Percentiles rank a stretch among this genome's conserved stretches.
Conservation (phyloP, 139 green algal species). For the Pleodorina starrii region DNA sequence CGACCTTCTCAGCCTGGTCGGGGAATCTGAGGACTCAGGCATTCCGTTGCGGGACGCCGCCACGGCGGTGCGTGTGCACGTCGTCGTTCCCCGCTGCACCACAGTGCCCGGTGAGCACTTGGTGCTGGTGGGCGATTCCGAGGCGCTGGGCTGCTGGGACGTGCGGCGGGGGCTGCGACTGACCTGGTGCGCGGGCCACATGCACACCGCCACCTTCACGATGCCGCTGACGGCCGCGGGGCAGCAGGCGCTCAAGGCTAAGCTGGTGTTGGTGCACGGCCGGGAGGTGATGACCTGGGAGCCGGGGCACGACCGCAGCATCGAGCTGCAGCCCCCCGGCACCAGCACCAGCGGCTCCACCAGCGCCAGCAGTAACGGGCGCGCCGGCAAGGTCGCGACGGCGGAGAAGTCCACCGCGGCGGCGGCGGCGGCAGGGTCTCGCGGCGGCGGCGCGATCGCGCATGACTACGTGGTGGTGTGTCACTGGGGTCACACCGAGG, state of each 20-base stretch:
- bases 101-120: constrained; percentile 34
- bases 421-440: no score
- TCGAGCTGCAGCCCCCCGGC: constrained; percentile 12
- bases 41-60: not conserved
- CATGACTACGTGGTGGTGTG: constrained; percentile 38
- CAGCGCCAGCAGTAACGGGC: not conserved
- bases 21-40: no score
- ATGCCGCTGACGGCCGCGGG: constrained; percentile 10
- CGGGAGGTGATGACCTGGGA: not conserved
- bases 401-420: not conserved
- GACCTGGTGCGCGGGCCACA: constrained; percentile 30
- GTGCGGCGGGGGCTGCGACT: constrained; percentile 11
- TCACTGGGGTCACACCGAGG: constrained; percentile 30
- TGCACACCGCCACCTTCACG: constrained; percentile 41
- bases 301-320: not conserved
- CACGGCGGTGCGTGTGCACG: not conserved
- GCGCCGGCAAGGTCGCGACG: not conserved
- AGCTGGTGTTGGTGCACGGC: constrained; percentile 36
- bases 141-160: constrained; percentile 48
- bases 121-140: constrained; percentile 49
- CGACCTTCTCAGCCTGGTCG: not conserved
- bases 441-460: not conserved
- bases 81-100: constrained; percentile 23
- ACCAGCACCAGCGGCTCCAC: not conserved
- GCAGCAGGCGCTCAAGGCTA: not conserved